phyloP scores from a whole-genome alignment of 352 stramenopile genomes.

The Aphanomyces invadans region DNA sequence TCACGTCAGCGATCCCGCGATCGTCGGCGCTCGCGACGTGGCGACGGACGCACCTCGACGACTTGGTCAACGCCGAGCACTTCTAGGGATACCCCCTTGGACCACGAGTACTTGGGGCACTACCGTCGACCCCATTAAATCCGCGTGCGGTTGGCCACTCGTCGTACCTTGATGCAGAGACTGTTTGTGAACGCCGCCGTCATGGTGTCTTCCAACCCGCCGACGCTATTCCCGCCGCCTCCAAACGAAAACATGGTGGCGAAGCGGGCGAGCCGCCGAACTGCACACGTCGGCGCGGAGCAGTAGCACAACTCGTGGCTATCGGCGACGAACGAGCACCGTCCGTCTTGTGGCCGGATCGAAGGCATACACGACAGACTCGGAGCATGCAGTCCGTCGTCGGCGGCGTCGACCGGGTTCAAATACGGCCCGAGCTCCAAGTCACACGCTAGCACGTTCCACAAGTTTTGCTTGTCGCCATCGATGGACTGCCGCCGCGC shows the following conservation, averaged over 20 bases:
- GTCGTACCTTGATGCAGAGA: constrained; percentile 23
- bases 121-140: too few relatives aligned
- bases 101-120: constrained; percentile 20
- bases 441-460: neutral
- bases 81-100: constrained; percentile 20
- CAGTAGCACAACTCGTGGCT: constrained; percentile 7
- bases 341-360: neutral
- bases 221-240: constrained; percentile 1
- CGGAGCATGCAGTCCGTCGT: neutral
- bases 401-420: neutral
- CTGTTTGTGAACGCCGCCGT: constrained; percentile 13
- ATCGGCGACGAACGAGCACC: neutral
- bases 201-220: constrained; percentile 10
- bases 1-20: too few relatives aligned
- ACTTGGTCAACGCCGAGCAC: constrained; percentile 20
- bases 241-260: constrained; percentile 23
- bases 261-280: neutral
- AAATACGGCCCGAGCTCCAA: neutral
- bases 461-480: constrained; percentile 5
- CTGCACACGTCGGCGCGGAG: neutral
- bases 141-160: too few relatives aligned
- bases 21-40: too few relatives aligned
- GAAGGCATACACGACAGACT: neutral
- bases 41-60: constrained; percentile 23
- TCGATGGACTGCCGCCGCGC: constrained; percentile 6